Evolutionary conservation across 495 filamentous ascomycete genomes (phyloP).

Genomic region (Neurospora tetrasperma): DNA sequence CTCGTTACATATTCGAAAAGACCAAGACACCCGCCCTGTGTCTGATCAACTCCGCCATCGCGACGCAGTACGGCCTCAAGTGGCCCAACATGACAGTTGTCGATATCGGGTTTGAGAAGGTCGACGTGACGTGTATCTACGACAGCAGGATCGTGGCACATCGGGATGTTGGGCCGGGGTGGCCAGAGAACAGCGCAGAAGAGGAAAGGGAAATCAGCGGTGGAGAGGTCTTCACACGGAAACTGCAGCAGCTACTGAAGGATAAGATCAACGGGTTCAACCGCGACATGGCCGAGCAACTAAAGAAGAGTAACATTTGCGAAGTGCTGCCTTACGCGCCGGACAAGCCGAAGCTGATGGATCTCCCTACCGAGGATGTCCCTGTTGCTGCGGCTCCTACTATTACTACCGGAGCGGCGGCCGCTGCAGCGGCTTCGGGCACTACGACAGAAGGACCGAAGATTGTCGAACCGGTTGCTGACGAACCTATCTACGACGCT

Average conservation of each 20-base stretch:
- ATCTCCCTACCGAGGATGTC: slow-evolving; percentile 50
- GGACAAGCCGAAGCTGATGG: slow-evolving; percentile 44
- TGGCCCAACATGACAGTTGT: slow-evolving; percentile 66
- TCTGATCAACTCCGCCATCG: slow-evolving; percentile 74
- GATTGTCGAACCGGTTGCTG: slow-evolving; percentile 23
- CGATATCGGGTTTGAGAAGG: slow-evolving; percentile 84
- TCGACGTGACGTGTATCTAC: slow-evolving; percentile 78
- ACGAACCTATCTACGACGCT: slow-evolving; percentile 43
- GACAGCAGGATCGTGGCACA: slow-evolving; percentile 55
- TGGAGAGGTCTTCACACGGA: slow-evolving; percentile 79
- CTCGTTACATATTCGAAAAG: slow-evolving; percentile 92
- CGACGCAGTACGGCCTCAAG: slow-evolving; percentile 75
- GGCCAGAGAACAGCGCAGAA: slow-evolving; percentile 33
- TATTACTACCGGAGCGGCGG: slow-evolving; percentile 25
- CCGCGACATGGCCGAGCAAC: slow-evolving; percentile 85
- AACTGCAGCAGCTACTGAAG: slow-evolving; percentile 57
- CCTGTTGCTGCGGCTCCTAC: slow-evolving; percentile 45
- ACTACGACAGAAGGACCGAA: slow-evolving; percentile 21
- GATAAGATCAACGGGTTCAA: slow-evolving; percentile 51
- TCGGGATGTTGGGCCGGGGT: slow-evolving; percentile 19
- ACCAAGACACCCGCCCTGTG: slow-evolving; percentile 87
- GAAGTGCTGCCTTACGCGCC: slow-evolving; percentile 67
- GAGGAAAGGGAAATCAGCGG: slow-evolving; percentile 59
- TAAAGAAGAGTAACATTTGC: slow-evolving; percentile 81
- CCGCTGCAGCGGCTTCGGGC: slow-evolving; percentile 9